Evolutionary conservation across 352 stramenopile species (phyloP).

Genomic region (Phytophthora sojae): DNA sequence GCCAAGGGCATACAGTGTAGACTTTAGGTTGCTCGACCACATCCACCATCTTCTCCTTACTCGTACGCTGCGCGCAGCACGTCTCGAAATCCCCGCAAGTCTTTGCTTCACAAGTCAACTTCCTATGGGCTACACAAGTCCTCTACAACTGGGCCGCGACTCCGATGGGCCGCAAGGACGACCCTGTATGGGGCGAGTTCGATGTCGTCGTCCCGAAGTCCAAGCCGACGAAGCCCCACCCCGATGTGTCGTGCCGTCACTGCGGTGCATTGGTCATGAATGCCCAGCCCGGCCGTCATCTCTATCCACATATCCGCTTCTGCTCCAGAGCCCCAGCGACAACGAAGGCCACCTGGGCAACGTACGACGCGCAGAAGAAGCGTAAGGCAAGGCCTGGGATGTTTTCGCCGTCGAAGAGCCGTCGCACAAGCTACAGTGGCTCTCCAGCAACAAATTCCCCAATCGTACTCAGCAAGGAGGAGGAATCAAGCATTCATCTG

Average conservation of each 20-base stretch:
- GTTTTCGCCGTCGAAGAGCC: no score
- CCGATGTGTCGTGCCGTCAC: slow-evolving; percentile 1
- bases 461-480: no score
- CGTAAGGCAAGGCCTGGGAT: no score
- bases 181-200: neutral
- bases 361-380: neutral
- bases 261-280: slow-evolving; percentile 2
- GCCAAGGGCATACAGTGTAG: no score
- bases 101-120: neutral
- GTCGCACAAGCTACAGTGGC: no score
- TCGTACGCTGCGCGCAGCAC: neutral
- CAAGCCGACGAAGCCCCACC: neutral
- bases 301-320: neutral
- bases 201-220: neutral
- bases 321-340: neutral
- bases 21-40: neutral
- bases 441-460: no score
- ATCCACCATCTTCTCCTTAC: neutral
- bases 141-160: neutral
- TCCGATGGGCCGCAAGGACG: slow-evolving; percentile 3
- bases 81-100: neutral
- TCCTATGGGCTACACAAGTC: neutral
- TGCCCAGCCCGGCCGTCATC: neutral
- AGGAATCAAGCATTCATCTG: no score
- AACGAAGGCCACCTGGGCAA: neutral